These are phyloP conservation scores for Cladorrhinum sp. DNA, from an alignment of 2,329 filamentous ascomycete species.

Conservation along the genomic window DNA sequence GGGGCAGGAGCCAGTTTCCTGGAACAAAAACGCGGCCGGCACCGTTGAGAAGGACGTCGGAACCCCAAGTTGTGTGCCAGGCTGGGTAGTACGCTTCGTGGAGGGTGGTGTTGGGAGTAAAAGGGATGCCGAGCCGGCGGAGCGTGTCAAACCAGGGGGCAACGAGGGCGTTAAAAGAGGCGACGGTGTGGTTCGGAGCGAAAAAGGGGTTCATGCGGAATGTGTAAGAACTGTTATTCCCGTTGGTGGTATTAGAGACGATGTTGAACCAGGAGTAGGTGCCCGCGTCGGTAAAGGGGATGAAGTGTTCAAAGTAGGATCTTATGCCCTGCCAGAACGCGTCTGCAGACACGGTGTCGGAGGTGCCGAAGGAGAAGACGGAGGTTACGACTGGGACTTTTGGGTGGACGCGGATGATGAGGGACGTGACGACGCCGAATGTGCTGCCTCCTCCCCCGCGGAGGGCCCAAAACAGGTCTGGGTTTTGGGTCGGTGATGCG, in stretches of 20 bases:
- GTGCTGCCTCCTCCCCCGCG: slow-evolving; percentile 21
- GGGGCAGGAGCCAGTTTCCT: slow-evolving; percentile 21
- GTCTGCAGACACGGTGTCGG: slow-evolving; percentile 36
- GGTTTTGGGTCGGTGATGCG: slow-evolving; percentile 35
- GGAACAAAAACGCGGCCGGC: slow-evolving; percentile 11
- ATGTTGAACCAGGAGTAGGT: slow-evolving; percentile 36
- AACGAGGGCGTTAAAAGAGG: slow-evolving; percentile 33
- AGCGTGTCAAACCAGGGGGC: slow-evolving; percentile 34
- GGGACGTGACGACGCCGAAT: slow-evolving; percentile 19
- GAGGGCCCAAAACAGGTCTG: slow-evolving; percentile 44
- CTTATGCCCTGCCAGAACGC: slow-evolving; percentile 41
- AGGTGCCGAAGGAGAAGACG: slow-evolving; percentile 37
- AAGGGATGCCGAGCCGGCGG: slow-evolving; percentile 27
- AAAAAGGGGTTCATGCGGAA: slow-evolving; percentile 37
- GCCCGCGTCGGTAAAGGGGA: slow-evolving; percentile 34
- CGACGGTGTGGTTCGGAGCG: slow-evolving; percentile 34
- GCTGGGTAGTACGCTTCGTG: slow-evolving; percentile 34
- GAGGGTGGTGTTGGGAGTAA: slow-evolving; percentile 30
- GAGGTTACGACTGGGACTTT: slow-evolving; percentile 15
- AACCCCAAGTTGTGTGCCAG: slow-evolving; percentile 31
- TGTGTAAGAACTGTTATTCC: slow-evolving; percentile 30
- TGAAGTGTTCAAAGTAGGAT: slow-evolving; percentile 40
- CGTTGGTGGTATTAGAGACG: slow-evolving; percentile 20
- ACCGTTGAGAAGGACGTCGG: slow-evolving; percentile 10
- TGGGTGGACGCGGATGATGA: slow-evolving; percentile 21